Base-by-base conservation (phyloP, 805 yeast species). In the Candida palmyrensis region DNA sequence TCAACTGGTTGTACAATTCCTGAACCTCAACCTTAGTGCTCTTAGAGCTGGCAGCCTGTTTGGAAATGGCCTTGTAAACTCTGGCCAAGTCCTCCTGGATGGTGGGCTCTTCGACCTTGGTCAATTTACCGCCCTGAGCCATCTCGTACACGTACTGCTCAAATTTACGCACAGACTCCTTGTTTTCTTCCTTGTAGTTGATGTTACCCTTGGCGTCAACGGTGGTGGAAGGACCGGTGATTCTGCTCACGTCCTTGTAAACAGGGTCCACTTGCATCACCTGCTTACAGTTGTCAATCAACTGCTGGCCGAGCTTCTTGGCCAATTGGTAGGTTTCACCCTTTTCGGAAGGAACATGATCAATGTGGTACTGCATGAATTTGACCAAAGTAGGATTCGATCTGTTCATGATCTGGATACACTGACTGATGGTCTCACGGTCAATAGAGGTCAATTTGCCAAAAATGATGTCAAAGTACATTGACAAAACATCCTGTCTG, bases 361-460 rank as follows among this genome's bases (percentile, higher is more conserved):
- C 92, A 57, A 82, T 80, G 50, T 59, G 75, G 64, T 90, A 92
- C 63, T 92, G 96, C 97, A 92, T 92, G 60, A 90, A 88, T 54
- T 89, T 90, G 51, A 92, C 84, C 54, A 92, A 73, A 29, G 94
- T 79, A 39, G 94, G 96, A 61, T 85, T 88, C 27, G 97, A 82
- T 62, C 97, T 79, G 76, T 92, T 92, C 97, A 92, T 89, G 59
- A 92, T 86, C 60, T 87, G 85, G 53, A 92, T 89, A 62, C 98
- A 95, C 58, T 88, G 96, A 44, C 90, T 77, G 41, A 92, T 95
- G 43, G 94, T 88, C 68, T 92, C 96, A 60, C 98, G 79, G 62
- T 92, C 97, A 45, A 92, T 83, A 39, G 86, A 81, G 41, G 88
- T 78, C 43, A 83, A 75, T 44, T 85, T 82, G 59, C 98, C 98